Percentiles rank a stretch among this genome's conserved stretches.
These are phyloP conservation scores for Saxophila tyrrhenica DNA, from an alignment of 495 filamentous ascomycete species.

Conservation along the genomic window DNA sequence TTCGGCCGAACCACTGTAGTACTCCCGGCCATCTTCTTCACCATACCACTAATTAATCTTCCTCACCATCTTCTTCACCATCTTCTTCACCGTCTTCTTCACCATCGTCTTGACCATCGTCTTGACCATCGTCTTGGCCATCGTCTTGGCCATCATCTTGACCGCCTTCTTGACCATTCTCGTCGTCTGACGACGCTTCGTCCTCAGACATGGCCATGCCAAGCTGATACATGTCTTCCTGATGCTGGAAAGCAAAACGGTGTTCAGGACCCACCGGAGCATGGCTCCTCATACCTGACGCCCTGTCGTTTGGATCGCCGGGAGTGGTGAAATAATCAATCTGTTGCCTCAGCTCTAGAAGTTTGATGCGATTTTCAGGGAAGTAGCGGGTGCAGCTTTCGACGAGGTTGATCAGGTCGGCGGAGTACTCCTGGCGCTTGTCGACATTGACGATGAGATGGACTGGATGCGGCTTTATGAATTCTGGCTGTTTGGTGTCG, in stretches of 20 bases:
- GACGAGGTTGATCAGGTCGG: neutral
- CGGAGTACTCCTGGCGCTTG: neutral
- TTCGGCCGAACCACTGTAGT: no score
- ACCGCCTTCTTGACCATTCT: neutral
- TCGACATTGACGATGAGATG: neutral
- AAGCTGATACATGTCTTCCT: neutral
- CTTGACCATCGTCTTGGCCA: no score
- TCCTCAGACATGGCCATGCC: neutral
- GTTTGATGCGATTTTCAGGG: neutral
- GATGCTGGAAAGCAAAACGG: neutral
- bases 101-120: no score
- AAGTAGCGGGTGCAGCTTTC: neutral
- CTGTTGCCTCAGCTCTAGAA: neutral
- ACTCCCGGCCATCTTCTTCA: no score
- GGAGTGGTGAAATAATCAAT: neutral
- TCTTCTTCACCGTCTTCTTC: no score
- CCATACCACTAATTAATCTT: no score
- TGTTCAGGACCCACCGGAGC: neutral
- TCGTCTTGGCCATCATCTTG: neutral
- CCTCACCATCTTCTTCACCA: no score
- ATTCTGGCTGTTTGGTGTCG: neutral
- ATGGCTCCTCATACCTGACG: neutral
- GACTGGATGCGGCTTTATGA: neutral
- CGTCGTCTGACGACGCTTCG: neutral
- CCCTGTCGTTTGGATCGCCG: neutral